Percentiles rank a stretch among this genome's conserved stretches.
phyloP scores from a whole-genome alignment of 495 filamentous ascomycete genomes.

The Bacidia rubella region DNA sequence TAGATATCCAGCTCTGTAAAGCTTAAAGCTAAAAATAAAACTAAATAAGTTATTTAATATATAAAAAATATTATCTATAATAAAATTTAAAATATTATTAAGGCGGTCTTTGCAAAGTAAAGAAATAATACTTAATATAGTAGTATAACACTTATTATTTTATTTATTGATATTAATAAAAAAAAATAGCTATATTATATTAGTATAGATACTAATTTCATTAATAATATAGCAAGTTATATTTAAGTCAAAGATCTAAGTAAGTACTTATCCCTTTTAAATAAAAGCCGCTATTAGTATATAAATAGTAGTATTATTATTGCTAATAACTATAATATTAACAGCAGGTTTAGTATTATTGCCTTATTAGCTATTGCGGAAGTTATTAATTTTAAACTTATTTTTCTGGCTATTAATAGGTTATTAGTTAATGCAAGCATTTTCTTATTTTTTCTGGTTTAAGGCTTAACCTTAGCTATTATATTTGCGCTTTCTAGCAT shows the following conservation, averaged over 20 bases:
- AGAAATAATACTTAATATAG: not conserved
- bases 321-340: not conserved
- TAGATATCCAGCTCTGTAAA: not conserved
- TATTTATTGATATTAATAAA: not conserved
- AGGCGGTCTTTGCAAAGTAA: not conserved
- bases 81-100: no score
- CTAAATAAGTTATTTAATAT: no score
- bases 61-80: not conserved
- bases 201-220: not conserved
- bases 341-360: constrained; percentile 7
- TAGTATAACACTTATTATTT: not conserved
- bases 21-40: no score
- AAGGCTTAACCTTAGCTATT: not conserved
- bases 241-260: not conserved
- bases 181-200: no score
- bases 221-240: not conserved
- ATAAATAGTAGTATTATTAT: not conserved
- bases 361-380: constrained; percentile 9
- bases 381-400: constrained; percentile 10
- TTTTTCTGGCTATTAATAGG: no score
- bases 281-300: not conserved
- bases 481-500: not conserved
- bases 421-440: no score
- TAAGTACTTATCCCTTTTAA: no score
- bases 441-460: not conserved